Conservation (phyloP, 2,329 filamentous ascomycete genomes). For the Pyricularia sp. region DNA sequence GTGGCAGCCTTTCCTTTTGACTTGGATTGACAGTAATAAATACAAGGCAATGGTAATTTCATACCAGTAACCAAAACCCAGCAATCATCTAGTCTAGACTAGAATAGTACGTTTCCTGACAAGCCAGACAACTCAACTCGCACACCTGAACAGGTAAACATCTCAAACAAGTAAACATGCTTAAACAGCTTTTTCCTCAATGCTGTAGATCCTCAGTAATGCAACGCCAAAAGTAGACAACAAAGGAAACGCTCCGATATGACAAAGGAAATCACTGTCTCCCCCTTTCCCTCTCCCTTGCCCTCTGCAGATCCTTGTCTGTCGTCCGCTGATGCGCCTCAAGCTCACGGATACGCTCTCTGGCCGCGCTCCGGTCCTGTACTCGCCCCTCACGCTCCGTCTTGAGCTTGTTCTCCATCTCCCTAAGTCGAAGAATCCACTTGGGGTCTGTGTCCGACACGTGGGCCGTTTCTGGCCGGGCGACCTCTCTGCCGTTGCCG, state of each 20-base stretch:
- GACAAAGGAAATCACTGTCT: conserved; percentile 1
- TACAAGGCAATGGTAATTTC: background rate
- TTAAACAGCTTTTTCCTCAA: background rate
- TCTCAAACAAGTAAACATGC: background rate
- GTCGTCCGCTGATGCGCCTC: conserved; percentile 13
- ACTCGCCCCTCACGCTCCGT: conserved; percentile 80
- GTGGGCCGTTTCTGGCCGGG: conserved; percentile 20
- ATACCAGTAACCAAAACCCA: background rate
- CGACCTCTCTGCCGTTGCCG: conserved; percentile 14
- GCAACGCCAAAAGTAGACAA: background rate
- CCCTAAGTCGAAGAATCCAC: conserved; percentile 78
- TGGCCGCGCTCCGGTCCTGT: conserved; percentile 74
- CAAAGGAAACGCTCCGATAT: background rate
- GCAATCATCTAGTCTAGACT: background rate
- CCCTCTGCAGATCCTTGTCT: background rate
- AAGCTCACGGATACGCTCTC: conserved; percentile 64
- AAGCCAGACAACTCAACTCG: background rate
- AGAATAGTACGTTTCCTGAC: background rate
- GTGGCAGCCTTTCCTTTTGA: background rate
- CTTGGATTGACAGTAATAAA: background rate
- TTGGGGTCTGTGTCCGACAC: conserved; percentile 47
- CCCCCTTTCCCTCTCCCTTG: conserved; percentile 1
- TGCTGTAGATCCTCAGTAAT: background rate
- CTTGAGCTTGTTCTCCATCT: conserved; percentile 82
- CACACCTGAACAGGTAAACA: background rate